Evolutionary conservation across 306 rosid species (phyloP).

Genomic region (Castanea crenata): DNA sequence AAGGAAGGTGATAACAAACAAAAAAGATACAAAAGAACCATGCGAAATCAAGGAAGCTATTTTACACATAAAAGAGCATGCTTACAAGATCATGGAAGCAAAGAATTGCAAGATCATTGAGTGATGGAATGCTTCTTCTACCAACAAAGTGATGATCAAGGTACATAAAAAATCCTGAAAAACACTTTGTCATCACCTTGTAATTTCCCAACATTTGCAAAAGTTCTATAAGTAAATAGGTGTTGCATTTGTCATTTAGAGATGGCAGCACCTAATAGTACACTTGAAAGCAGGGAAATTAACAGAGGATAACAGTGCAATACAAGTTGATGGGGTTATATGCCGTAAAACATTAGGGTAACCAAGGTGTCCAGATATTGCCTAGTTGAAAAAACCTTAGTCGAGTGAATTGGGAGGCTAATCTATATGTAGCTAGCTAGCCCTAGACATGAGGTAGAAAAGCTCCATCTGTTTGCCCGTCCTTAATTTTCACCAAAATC

Average conservation of each 20-base stretch:
- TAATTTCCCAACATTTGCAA: not conserved
- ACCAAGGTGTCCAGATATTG: not conserved
- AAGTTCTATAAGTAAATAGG: not conserved
- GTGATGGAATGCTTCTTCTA: not conserved
- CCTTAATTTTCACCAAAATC: not conserved
- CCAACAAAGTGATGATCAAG: not conserved
- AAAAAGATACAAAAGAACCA: not conserved
- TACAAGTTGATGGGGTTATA: not conserved
- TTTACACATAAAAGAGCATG: not conserved
- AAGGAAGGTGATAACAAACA: not conserved
- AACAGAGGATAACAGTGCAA: not conserved
- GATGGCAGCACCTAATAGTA: not conserved
- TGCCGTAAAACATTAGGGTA: not conserved
- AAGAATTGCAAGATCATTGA: not conserved
- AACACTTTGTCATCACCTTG: slow-evolving; percentile 3
- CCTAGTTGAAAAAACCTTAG: not conserved
- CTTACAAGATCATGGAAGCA: not conserved
- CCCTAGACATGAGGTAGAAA: not conserved
- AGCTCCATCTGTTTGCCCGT: not conserved
- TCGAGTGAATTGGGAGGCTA: not conserved
- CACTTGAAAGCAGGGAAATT: not conserved
- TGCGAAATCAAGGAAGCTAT: not conserved
- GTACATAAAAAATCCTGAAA: not conserved
- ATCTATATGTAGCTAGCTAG: not conserved
- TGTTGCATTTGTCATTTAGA: not conserved